Evolutionary conservation across 176 grass and related monocot species (phyloP), one percentile per base, ranked within the genome.

Genomic region (Rhynchospora tenuis): DNA sequence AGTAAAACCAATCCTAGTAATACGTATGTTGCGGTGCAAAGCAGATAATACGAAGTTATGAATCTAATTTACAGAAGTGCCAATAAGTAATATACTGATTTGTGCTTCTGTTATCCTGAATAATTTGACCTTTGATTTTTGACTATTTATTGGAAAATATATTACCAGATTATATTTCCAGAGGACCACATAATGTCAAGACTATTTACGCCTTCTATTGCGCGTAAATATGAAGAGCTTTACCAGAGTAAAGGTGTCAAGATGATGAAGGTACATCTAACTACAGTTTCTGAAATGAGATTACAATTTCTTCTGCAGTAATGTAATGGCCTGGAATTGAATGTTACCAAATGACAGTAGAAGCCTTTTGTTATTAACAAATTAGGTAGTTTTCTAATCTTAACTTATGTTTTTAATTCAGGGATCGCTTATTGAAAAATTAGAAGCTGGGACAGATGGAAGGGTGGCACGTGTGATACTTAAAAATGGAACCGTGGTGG

Each of bases 201-300:
- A 92, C 86, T 97, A 26, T 97, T 94, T 90, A 97, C 94, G 64
- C 88, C 94, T 88, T 92, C 92, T 13, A 88, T 97, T 91, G 94
- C 94, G 60, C 86, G 80, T 60, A 97, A 85, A 87, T 97, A 97
- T 56, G 92, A 97, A 87, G 85, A 91, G 63, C 89, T 98, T 64
- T 98, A 98, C 88, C 81, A 91, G 24, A 84, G 91, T 87, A 89
- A 93, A 83, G 87, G 92, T 85, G 84, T 98, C 54, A 93, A 94
- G 82, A 88, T 98, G 79, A 57, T 91, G 16, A 98, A 98, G 92
- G 92, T 98, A 61, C 12, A 13, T 59, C 63, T 81, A 51, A 87
- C 38, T 68, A 79, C n/a, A 5, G 29, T 58, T 66, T 64, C 43
- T 57, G 38, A 68, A 14, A 13, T 80, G 45, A 42, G 16, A 73